These are phyloP conservation scores for Nothophytophthora sp. DNA, from an alignment of 352 stramenopile genomes.

Conservation along the genomic window DNA sequence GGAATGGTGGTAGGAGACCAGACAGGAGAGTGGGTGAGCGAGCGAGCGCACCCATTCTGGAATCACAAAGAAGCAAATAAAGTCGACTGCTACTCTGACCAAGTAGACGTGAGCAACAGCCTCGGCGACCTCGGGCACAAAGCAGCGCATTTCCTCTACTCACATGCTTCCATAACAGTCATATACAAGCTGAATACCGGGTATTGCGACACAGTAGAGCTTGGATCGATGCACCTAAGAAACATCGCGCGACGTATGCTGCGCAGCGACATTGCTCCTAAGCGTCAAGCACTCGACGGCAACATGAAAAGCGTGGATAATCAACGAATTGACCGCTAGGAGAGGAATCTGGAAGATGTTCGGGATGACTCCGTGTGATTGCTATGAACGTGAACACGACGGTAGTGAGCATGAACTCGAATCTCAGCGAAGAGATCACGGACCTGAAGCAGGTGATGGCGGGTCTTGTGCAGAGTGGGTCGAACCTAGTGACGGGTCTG, in stretches of 20 bases:
- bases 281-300: not conserved
- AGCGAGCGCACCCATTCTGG: too few relatives aligned
- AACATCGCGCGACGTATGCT: not conserved
- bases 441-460: not conserved
- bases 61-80: too few relatives aligned
- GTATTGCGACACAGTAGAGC: slow-evolving; percentile 11
- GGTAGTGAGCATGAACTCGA: not conserved
- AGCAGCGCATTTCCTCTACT: too few relatives aligned
- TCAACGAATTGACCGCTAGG: not conserved
- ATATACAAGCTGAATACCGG: not conserved
- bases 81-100: too few relatives aligned
- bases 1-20: too few relatives aligned
- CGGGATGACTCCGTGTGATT: not conserved
- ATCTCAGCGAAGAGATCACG: not conserved
- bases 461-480: too few relatives aligned
- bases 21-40: too few relatives aligned
- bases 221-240: slow-evolving; percentile 2
- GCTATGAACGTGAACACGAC: not conserved
- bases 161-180: not conserved
- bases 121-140: too few relatives aligned
- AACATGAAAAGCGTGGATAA: not conserved
- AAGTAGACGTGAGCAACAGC: too few relatives aligned
- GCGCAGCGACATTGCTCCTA: not conserved
- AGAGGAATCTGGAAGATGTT: too few relatives aligned
- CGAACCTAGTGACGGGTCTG: too few relatives aligned